These are phyloP conservation scores for Flaveria brownii DNA, from an alignment of 129 eudicot genomes.

Conservation along the genomic window DNA sequence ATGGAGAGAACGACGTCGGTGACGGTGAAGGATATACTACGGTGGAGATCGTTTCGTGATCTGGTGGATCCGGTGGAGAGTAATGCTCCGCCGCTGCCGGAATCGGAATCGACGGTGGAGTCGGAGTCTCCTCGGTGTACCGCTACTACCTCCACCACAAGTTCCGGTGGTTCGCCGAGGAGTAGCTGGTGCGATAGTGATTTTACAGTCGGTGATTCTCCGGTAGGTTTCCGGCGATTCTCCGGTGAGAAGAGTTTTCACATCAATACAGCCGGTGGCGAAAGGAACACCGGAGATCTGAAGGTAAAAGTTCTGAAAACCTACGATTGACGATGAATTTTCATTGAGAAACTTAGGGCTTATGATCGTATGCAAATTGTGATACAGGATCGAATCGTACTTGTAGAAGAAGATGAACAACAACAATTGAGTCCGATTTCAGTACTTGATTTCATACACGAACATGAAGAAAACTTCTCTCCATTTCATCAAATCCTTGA, in stretches of 20 bases:
- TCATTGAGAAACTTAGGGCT: not conserved
- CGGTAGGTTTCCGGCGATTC: constrained; percentile 37
- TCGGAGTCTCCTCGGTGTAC: constrained; percentile 38
- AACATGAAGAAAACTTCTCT: constrained; percentile 41
- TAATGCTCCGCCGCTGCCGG: constrained; percentile 31
- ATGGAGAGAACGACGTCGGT: constrained; percentile 36
- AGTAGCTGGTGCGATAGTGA: constrained; percentile 75
- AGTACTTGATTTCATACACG: constrained; percentile 59
- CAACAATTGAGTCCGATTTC: constrained; percentile 71
- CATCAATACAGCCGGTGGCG: constrained; percentile 20
- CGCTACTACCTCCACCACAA: constrained; percentile 12
- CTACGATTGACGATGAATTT: not conserved
- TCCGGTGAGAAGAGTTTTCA: constrained; percentile 34
- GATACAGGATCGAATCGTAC: constrained; percentile 30
- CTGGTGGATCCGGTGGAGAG: constrained; percentile 42
- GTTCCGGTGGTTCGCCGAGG: constrained; percentile 36
- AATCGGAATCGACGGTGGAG: constrained; percentile 31
- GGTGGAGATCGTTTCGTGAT: constrained; percentile 86
- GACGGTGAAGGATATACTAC: constrained; percentile 75
- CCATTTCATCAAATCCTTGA: constrained; percentile 40
- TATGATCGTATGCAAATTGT: not conserved
- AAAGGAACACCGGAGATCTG: constrained; percentile 14
- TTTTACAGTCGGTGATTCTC: constrained; percentile 60
- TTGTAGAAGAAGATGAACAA: constrained; percentile 49
- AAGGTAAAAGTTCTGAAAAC: constrained; percentile 20